Conservation (phyloP, 768 basidiomycete genomes). For the Serendipita indica region DNA sequence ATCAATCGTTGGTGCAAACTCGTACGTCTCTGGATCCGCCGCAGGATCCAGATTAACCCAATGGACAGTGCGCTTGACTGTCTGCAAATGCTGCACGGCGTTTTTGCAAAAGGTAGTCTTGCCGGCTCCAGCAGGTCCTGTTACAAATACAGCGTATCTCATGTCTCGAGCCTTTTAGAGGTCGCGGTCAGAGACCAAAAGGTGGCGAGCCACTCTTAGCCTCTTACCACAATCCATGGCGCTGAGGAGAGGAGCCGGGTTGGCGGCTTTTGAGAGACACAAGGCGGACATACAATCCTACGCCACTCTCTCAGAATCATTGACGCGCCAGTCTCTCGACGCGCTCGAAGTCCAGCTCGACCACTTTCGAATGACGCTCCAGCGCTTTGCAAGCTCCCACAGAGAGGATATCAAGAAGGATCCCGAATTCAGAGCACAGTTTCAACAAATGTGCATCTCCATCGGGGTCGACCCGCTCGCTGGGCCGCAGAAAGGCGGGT, state of each 20-base stretch:
- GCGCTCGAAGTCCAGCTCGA: conserved; percentile 67
- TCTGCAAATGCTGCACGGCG: conserved; percentile 75
- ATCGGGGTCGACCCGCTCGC: conserved; percentile 92
- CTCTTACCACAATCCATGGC: not conserved
- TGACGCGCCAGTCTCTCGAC: conserved; percentile 63
- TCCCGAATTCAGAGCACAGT: conserved; percentile 77
- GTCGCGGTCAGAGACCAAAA: not conserved
- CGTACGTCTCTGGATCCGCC: conserved; percentile 70
- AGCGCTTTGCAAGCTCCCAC: conserved; percentile 68
- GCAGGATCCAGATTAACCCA: conserved; percentile 97
- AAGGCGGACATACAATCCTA: conserved; percentile 69
- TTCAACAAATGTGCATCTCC: conserved; percentile 89
- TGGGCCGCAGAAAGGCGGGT: conserved; percentile 69
- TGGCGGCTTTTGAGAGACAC: conserved; percentile 83
- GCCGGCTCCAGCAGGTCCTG: conserved; percentile 95
- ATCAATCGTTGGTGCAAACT: conserved; percentile 84
- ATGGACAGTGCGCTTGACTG: conserved; percentile 71
- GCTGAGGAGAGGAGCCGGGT: conserved; percentile 48
- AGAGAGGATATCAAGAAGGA: conserved; percentile 70
- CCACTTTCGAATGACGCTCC: conserved; percentile 68
- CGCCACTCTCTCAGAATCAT: conserved; percentile 59
- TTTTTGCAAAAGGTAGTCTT: conserved; percentile 89
- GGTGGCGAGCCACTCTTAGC: not conserved
- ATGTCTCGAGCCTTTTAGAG: conserved; percentile 31
- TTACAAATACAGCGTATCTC: conserved; percentile 80